phyloP scores from a whole-genome alignment of 2,329 filamentous ascomycete genomes.

The Talaromyces sp. region DNA sequence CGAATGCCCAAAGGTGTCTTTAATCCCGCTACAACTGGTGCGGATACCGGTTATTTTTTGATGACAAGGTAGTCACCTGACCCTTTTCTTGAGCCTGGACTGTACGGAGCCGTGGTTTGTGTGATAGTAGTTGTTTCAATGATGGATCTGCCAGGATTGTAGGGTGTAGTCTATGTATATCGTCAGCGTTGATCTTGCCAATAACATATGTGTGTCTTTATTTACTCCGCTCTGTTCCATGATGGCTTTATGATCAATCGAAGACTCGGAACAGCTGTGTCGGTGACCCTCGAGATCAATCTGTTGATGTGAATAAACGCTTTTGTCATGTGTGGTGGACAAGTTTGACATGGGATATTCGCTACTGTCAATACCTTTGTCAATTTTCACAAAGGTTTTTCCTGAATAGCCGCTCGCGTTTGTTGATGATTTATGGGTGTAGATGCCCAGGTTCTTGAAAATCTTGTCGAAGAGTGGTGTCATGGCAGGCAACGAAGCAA shows the following conservation, averaged over 20 bases:
- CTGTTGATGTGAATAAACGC: no score
- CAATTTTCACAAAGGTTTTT: background rate
- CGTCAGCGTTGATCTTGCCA: background rate
- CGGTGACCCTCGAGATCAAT: no score
- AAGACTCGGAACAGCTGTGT: background rate
- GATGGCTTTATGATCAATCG: background rate
- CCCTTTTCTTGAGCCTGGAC: background rate
- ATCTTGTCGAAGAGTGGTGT: background rate
- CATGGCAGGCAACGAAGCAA: background rate
- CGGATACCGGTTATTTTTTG: background rate
- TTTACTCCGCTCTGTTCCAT: background rate
- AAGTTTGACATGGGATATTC: background rate
- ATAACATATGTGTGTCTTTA: background rate
- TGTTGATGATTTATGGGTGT: constrained; percentile 4
- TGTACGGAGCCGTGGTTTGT: background rate
- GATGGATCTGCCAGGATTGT: background rate
- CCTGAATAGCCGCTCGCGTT: background rate
- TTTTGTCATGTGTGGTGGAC: background rate
- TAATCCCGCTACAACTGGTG: background rate
- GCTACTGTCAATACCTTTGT: background rate
- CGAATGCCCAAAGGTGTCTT: background rate
- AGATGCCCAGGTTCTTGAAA: background rate
- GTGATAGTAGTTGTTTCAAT: background rate
- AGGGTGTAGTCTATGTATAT: background rate
- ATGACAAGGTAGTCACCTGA: background rate